A percentile compares a stretch with the other conserved stretches of the same genome.
Conservation (phyloP, 73 alveolate species). For the Tetrahymena thermophila region DNA sequence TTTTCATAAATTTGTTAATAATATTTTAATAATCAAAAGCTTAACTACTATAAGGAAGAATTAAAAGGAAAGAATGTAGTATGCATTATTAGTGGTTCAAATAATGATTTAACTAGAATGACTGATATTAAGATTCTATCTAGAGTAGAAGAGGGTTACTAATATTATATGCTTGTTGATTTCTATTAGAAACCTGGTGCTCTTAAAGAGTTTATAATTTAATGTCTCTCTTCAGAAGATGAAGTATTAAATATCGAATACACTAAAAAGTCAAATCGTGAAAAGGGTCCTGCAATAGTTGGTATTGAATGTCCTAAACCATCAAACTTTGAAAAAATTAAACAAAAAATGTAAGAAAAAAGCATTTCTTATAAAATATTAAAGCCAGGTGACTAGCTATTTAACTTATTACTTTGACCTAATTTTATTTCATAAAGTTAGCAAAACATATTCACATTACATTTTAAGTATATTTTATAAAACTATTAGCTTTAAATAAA, state of each 20-base stretch:
- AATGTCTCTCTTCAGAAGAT: conserved; percentile 27
- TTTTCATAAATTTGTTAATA: background rate
- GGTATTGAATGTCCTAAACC: conserved; percentile 13
- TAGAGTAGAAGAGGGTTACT: conserved; percentile 23
- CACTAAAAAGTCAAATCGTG: conserved; percentile 26
- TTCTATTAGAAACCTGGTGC: conserved; percentile 37
- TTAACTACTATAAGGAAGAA: conserved; percentile 5
- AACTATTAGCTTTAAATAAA: too few relatives aligned
- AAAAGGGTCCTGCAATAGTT: conserved; percentile 39
- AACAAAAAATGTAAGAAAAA: conserved; percentile 15
- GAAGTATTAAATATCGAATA: conserved; percentile 22
- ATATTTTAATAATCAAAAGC: background rate
- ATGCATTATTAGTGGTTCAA: conserved; percentile 28
- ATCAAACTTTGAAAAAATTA: conserved; percentile 18
- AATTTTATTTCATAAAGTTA: background rate
- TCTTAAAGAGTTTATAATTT: conserved; percentile 6
- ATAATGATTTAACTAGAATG: conserved; percentile 40
- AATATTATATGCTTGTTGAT: conserved; percentile 37
- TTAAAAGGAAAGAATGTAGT: conserved; percentile 33
- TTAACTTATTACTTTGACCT: conserved; percentile 17
- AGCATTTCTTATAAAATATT: conserved; percentile 14
- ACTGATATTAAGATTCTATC: conserved; percentile 30
- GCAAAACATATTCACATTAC: too few relatives aligned
- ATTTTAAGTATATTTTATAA: too few relatives aligned
- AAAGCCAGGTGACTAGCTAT: conserved; percentile 17